These are phyloP conservation scores for Pyricularia grisea DNA, from an alignment of 2,329 filamentous ascomycete genomes.

Conservation along the genomic window DNA sequence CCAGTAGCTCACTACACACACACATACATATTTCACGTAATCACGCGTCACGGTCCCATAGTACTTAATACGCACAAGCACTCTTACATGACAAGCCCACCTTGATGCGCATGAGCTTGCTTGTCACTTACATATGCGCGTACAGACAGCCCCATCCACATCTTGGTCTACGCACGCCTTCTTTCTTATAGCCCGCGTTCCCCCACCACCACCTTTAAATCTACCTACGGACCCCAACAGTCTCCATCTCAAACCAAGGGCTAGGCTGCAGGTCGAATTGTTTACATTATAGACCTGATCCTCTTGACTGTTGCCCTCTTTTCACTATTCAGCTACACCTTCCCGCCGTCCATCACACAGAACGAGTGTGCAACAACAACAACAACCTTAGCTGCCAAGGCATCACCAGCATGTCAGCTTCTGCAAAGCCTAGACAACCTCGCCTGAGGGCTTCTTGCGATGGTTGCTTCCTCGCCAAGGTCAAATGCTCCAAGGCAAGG, in stretches of 20 bases:
- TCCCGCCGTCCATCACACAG: not conserved
- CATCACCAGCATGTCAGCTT: conserved; percentile 10
- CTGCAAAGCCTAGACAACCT: conserved; percentile 17
- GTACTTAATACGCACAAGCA: conserved; percentile 5
- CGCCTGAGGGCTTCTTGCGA: conserved; percentile 34
- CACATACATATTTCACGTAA: not conserved
- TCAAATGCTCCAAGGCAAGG: conserved; percentile 45
- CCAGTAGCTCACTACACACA: not conserved
- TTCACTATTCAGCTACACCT: not conserved
- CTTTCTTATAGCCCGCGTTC: conserved; percentile 4
- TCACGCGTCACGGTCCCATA: conserved; percentile 2
- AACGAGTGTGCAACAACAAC: not conserved
- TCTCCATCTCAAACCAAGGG: not conserved
- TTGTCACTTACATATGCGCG: conserved; percentile 5
- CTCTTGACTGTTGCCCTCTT: not conserved
- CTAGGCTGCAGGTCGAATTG: not conserved
- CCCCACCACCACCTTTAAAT: conserved; percentile 1
- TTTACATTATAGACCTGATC: not conserved
- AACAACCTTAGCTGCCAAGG: not conserved
- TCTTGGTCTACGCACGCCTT: not conserved
- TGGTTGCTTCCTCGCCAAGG: conserved; percentile 45
- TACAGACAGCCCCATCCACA: not conserved
- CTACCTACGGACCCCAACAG: not conserved
- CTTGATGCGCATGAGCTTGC: conserved; percentile 1
- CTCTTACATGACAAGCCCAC: not conserved